Evolutionary conservation across 352 stramenopile genomes (phyloP).

Genomic region (Phytopythium cucurbitacearum): DNA sequence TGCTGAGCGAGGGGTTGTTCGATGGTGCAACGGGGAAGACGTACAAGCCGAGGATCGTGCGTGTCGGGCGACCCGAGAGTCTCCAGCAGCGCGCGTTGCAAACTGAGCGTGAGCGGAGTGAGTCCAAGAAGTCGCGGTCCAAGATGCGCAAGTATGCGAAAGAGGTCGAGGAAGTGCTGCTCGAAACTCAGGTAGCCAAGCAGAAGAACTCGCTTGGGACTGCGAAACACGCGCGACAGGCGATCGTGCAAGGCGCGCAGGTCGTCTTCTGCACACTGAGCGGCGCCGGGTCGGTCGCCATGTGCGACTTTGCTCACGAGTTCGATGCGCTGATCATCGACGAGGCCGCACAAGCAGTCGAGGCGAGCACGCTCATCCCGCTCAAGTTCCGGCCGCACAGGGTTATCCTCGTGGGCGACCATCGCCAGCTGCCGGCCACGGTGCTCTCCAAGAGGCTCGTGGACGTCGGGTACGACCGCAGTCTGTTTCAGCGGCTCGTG

Average conservation of each 20-base stretch:
- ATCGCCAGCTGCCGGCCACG: slow-evolving; percentile 97
- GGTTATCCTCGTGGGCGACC: slow-evolving; percentile 91
- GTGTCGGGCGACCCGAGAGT: slow-evolving; percentile 59
- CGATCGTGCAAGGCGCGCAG: slow-evolving; percentile 70
- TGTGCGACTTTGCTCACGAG: slow-evolving; percentile 87
- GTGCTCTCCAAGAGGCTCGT: slow-evolving; percentile 92
- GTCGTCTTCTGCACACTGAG: slow-evolving; percentile 87
- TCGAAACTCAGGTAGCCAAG: slow-evolving; percentile 64
- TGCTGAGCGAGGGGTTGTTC: slow-evolving; percentile 63
- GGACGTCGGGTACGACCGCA: slow-evolving; percentile 87
- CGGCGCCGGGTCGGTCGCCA: slow-evolving; percentile 63
- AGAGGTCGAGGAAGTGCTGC: slow-evolving; percentile 65
- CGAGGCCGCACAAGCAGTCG: slow-evolving; percentile 96
- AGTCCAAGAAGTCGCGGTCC: slow-evolving; percentile 43
- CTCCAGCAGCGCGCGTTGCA: slow-evolving; percentile 27
- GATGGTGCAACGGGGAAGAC: slow-evolving; percentile 38
- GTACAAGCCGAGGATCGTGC: slow-evolving; percentile 66
- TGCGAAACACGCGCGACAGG: slow-evolving; percentile 50
- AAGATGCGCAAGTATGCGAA: slow-evolving; percentile 73
- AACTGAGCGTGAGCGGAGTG: slow-evolving; percentile 18
- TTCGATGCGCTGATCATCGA: slow-evolving; percentile 98
- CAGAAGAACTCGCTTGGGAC: slow-evolving; percentile 55
- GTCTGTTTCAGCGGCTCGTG: slow-evolving; percentile 97
- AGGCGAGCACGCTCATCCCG: slow-evolving; percentile 96
- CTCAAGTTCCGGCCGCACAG: slow-evolving; percentile 88